A percentile compares a stretch with the other conserved stretches of the same genome.
Evolutionary conservation across 202 grass and related monocot genomes (phyloP).

Genomic region (Bolboschoenoplectus hybrid): DNA sequence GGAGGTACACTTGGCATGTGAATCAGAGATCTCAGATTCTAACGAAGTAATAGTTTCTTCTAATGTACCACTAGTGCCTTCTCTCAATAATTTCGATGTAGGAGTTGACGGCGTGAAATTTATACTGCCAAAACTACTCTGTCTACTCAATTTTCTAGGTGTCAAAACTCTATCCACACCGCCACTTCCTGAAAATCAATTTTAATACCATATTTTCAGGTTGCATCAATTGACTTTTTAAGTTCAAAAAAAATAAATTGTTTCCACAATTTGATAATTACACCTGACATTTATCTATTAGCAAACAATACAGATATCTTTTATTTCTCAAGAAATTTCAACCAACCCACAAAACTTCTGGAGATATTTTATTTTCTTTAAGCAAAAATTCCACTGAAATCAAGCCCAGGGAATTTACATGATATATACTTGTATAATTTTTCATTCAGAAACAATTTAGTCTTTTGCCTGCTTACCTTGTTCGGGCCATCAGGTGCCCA

Average conservation of each 20-base stretch:
- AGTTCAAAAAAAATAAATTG: background rate
- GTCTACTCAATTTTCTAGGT: slow-evolving; percentile 71
- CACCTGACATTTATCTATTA: slow-evolving; percentile 16
- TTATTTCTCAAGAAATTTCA: background rate
- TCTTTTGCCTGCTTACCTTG: background rate
- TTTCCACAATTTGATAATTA: background rate
- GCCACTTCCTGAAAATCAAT: slow-evolving; percentile 69
- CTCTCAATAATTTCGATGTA: slow-evolving; percentile 43
- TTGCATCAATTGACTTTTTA: background rate
- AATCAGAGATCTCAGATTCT: slow-evolving; percentile 70
- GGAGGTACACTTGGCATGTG: slow-evolving; percentile 61
- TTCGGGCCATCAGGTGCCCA: background rate
- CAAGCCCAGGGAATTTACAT: background rate
- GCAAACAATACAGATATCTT: background rate
- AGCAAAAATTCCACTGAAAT: background rate
- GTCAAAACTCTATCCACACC: slow-evolving; percentile 72
- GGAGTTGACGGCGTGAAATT: slow-evolving; percentile 64
- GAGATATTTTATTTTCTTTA: background rate
- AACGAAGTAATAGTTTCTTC: slow-evolving; percentile 72
- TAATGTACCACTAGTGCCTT: slow-evolving; percentile 48
- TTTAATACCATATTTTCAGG: slow-evolving; percentile 3
- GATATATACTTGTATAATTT: background rate
- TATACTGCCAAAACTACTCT: slow-evolving; percentile 82
- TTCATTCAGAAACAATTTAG: background rate
- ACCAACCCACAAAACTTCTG: background rate